phyloP scores from a whole-genome alignment of 75 land plant species.

The Ceratopteris richardii region DNA sequence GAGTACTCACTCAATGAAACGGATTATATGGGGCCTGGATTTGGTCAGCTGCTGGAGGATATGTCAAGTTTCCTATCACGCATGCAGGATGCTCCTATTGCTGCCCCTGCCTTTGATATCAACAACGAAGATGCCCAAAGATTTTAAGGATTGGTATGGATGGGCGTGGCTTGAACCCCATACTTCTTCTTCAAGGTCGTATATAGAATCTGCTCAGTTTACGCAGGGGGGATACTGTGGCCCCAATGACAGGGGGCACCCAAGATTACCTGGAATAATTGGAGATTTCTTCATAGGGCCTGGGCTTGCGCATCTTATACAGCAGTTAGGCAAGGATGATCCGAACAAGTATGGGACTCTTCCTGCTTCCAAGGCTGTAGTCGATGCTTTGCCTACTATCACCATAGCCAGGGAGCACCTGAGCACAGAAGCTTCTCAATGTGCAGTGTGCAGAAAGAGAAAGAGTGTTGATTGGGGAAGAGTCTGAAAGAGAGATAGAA shows the following conservation, averaged over 20 bases:
- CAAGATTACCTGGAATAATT: not conserved
- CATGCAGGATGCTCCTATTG: not conserved
- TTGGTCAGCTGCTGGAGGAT: constrained; percentile 2
- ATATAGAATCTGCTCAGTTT: not conserved
- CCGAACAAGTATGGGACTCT: constrained; percentile 3
- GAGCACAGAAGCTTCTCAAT: constrained; percentile 5
- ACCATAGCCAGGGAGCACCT: constrained; percentile 13
- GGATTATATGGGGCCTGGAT: not conserved
- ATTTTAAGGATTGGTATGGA: not conserved
- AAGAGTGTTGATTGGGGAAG: too few relatives aligned
- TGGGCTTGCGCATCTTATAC: constrained; percentile 41
- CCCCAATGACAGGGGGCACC: not conserved
- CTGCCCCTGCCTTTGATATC: not conserved
- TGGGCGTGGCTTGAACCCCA: not conserved
- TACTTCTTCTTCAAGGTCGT: not conserved
- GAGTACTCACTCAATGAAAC: not conserved
- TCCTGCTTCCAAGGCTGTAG: constrained; percentile 17
- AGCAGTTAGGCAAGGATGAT: constrained; percentile 35
- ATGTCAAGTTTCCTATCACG: constrained; percentile 4
- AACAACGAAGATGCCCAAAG: not conserved
- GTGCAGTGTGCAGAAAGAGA: constrained; percentile 49
- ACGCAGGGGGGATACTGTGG: not conserved
- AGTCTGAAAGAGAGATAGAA: too few relatives aligned
- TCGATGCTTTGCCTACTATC: constrained; percentile 26
- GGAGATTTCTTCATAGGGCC: constrained; percentile 40